Evolutionary conservation across 2,329 filamentous ascomycete genomes (phyloP), one percentile per base, ranked within the genome.

Genomic region (Aspergillus sp.): DNA sequence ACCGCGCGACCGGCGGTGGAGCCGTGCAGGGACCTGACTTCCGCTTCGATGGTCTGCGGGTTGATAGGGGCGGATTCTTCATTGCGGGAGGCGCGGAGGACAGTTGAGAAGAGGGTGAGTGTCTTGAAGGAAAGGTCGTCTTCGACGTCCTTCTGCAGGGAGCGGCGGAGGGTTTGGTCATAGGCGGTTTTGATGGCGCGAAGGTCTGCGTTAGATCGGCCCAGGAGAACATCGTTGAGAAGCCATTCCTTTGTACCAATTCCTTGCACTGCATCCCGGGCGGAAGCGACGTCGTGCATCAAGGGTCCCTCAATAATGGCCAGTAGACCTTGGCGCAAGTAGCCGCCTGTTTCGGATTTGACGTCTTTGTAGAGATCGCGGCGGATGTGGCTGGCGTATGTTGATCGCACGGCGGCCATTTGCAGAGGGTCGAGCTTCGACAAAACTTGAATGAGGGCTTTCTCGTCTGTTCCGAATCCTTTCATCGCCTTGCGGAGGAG

Each of bases 401-500:
- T 77, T 6, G 75, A 64, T 44, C 83, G 80, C 40, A 94, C 74
- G 7, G 79, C 73, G 38, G 83, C 79, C 49, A 93, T 77, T 62
- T 95, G 87, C 5, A 90, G 72, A 1, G 90, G 86, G 51, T 94
- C 88, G 50, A 90, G 84, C 53, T 76, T 79, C 3, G 85, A 71
- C 7, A 97, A 72, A 3, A 84, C 71, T 2, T 74, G 71, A 50
- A 95, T 90, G 11, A 97, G 71, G 0, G 78, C 67, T 57, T 82
- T 85, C 65, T 96, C 90, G 58, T 97, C 82, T 0, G 90, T 96
- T 30, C 90, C 91, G 49, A 95, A 88, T 0, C 90, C 90, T 67
- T 95, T 95, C 89, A 96, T 95, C 2, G 91, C 88, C 54, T 78
- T 78, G 42, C 88, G 81, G 19, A 95, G 72, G 4, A 75, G 79